Base-by-base conservation (phyloP, 23 red algal species). In the Pyropia yezoensis region DNA sequence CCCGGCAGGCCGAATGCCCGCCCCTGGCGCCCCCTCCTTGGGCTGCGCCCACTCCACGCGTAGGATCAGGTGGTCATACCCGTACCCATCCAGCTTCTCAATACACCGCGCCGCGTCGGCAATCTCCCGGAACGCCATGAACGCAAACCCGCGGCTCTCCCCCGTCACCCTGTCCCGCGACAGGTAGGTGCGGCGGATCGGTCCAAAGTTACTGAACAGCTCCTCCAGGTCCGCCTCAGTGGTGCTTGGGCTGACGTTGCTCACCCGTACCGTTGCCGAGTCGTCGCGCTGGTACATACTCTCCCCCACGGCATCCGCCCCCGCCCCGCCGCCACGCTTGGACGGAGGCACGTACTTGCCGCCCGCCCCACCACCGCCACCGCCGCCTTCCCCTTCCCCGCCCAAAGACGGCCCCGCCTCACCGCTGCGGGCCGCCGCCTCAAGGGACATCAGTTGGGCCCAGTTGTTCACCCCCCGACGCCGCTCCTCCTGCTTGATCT, bases 41-140 rank as follows among this genome's bases (percentile, higher is more conserved):
- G 92, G 92, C 47, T 88, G 79, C 17, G 85, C 83, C 94, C 94
- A 98, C 55, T 98, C 94, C 54, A 90, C 87, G 11, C 66, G 77
- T 20, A 98, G 69, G 75, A 98, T 98, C 25, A 98, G 65, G 57
- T 98, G 94, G 59, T 90, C 94, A 57, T 98, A 98, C 21, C 86
- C 86, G 63, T 68, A 89, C 25, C 94, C 94, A 55, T 98, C 70
- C 39, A 98, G 76, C 77, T 77, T 98, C 54, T 81, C 78, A 54
- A 98, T 90, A 50, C 79, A 86, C 45, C 62, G 65, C 33, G 64
- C 65, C 21, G 94, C 94, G 53, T 84, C 79, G 11, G 68, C 49
- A 18, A 49, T 62, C 50, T 82, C 78, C 27, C 51, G 56, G 61
- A 91, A 98, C 23, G 94, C 85, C 13, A 89, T 86, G 63, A 91